These are phyloP conservation scores for Endocarpon pusillum DNA, from an alignment of 495 filamentous ascomycete species.

Conservation along the genomic window DNA sequence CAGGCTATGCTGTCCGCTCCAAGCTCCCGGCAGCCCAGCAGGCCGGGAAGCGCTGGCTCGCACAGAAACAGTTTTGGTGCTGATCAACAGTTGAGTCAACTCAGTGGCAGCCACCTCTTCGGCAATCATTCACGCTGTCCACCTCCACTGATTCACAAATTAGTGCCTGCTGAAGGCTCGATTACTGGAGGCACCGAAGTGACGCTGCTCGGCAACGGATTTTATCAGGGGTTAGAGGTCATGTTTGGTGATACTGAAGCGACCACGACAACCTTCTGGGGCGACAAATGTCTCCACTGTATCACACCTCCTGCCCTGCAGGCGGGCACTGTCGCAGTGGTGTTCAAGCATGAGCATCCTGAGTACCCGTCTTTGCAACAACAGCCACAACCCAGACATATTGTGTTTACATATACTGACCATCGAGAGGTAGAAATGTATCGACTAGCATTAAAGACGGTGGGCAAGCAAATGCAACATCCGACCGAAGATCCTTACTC, in stretches of 20 bases:
- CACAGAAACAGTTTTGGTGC: constrained; percentile 28
- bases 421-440: constrained; percentile 55
- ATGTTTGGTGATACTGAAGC: constrained; percentile 70
- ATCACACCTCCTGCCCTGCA: constrained; percentile 55
- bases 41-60: constrained; percentile 25
- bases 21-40: constrained; percentile 40
- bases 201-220: constrained; percentile 62
- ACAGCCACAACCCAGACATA: constrained; percentile 27
- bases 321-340: constrained; percentile 57
- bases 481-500: constrained; percentile 31
- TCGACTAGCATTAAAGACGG: constrained; percentile 27
- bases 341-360: constrained; percentile 45
- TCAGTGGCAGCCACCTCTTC: constrained; percentile 17
- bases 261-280: constrained; percentile 69
- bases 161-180: constrained; percentile 70
- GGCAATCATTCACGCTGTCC: constrained; percentile 26
- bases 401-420: constrained; percentile 65
- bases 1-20: constrained; percentile 48
- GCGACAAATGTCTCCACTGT: constrained; percentile 67
- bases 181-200: constrained; percentile 72
- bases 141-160: constrained; percentile 49
- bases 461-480: constrained; percentile 29
- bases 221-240: constrained; percentile 64
- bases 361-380: constrained; percentile 27
- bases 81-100: constrained; percentile 18